phyloP scores from a whole-genome alignment of 352 stramenopile genomes.

The Globisporangium acanthophoron region DNA sequence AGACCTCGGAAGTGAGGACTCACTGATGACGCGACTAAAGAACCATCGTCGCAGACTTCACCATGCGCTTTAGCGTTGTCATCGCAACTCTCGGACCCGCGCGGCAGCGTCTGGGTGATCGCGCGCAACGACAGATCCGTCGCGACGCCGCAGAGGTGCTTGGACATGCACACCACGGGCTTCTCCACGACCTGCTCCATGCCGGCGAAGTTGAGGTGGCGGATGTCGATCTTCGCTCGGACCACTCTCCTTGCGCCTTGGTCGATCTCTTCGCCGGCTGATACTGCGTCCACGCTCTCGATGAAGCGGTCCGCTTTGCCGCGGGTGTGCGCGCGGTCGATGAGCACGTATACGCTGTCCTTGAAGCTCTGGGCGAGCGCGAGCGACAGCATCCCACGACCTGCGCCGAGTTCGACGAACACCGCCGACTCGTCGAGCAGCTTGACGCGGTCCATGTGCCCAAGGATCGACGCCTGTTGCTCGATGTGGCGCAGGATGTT shows the following conservation, averaged over 20 bases:
- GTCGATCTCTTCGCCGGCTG: constrained; percentile 2
- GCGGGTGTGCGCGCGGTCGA: constrained; percentile 65
- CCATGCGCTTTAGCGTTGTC: background rate
- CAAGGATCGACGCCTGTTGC: constrained; percentile 79
- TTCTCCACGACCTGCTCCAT: constrained; percentile 47
- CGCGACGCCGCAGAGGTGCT: constrained; percentile 79
- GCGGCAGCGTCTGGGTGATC: constrained; percentile 47
- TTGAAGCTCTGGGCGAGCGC: constrained; percentile 64
- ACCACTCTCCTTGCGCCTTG: constrained; percentile 18
- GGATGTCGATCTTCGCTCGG: constrained; percentile 82
- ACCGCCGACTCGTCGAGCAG: constrained; percentile 39
- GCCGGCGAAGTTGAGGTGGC: constrained; percentile 68
- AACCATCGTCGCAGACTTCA: no score
- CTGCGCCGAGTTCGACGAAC: constrained; percentile 73
- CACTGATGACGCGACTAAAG: background rate
- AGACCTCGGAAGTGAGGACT: constrained; percentile 48
- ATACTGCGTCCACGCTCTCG: constrained; percentile 14
- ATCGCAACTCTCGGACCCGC: background rate
- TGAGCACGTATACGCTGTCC: constrained; percentile 61
- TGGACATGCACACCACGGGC: constrained; percentile 77
- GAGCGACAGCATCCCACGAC: constrained; percentile 73
- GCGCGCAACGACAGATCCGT: constrained; percentile 76
- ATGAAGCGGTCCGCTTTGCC: constrained; percentile 79
- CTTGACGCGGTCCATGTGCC: constrained; percentile 58
- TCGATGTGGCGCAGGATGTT: constrained; percentile 75